Percentiles rank a stretch among this genome's conserved stretches.
These are phyloP conservation scores for Eucalyptus cloeziana DNA, from an alignment of 345 rosid species.

Conservation along the genomic window DNA sequence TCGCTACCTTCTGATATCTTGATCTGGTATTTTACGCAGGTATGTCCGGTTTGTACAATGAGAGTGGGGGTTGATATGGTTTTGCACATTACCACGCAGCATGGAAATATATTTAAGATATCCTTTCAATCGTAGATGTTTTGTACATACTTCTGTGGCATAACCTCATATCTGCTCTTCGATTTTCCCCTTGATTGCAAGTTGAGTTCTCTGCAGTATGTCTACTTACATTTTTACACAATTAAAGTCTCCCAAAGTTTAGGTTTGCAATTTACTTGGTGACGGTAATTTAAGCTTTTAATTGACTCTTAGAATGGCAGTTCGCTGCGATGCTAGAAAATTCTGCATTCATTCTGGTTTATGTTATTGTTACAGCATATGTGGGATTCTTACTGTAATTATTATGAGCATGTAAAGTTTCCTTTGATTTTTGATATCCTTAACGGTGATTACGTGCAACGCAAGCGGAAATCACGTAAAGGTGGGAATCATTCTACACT, in stretches of 20 bases:
- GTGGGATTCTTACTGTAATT: background rate
- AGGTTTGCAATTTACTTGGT: background rate
- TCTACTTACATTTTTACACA: background rate
- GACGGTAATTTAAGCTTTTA: background rate
- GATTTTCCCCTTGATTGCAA: background rate
- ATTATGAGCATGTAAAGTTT: background rate
- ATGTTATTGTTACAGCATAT: background rate
- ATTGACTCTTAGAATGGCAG: background rate
- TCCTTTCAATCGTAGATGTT: conserved; percentile 28
- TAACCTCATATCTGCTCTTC: background rate
- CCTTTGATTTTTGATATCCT: conserved; percentile 23
- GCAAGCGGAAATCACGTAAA: conserved; percentile 80
- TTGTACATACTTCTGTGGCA: background rate
- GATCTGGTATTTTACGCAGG: conserved; percentile 36
- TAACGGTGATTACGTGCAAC: conserved; percentile 59
- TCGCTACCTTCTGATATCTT: background rate
- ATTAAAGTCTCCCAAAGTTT: background rate
- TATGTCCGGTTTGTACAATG: conserved; percentile 85
- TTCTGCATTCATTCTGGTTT: background rate
- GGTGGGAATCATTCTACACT: conserved; percentile 73
- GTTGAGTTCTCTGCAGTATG: background rate
- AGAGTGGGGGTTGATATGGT: conserved; percentile 97
- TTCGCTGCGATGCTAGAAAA: background rate
- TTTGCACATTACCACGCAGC: conserved; percentile 87
- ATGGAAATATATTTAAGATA: conserved; percentile 88